Evolutionary conservation across 2,329 filamentous ascomycete genomes (phyloP).

Genomic region (Penicillium vulpinum): DNA sequence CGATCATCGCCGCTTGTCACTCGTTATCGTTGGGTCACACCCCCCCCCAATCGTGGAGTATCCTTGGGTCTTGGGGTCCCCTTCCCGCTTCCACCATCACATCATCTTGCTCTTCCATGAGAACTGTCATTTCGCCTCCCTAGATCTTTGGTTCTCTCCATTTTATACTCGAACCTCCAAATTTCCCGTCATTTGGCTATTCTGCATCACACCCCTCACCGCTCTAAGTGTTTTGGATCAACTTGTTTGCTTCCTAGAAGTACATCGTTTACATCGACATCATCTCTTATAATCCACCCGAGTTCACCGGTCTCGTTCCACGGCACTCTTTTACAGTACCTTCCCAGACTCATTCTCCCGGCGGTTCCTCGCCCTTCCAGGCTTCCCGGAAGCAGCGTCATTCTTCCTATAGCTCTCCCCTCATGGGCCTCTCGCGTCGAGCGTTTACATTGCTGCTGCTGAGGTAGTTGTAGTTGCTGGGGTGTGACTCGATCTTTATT

Average conservation of each 20-base stretch:
- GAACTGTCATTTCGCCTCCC: conserved; percentile 9
- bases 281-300: conserved; percentile 2
- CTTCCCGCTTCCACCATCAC: conserved; percentile 28
- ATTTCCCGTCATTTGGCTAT: not conserved
- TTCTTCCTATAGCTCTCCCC: conserved; percentile 21
- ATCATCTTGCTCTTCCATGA: conserved; percentile 30
- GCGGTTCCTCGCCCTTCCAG: conserved; percentile 18
- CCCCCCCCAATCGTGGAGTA: conserved; percentile 21
- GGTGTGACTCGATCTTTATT: conserved; percentile 21
- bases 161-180: conserved; percentile 6
- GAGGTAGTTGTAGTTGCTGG: conserved; percentile 41
- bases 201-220: conserved; percentile 2
- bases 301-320: conserved; percentile 16
- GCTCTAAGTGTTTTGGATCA: conserved; percentile 7
- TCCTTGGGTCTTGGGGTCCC: conserved; percentile 27
- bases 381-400: conserved; percentile 13
- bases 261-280: conserved; percentile 7
- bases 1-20: conserved; percentile 26
- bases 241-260: not conserved
- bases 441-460: conserved; percentile 27
- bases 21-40: conserved; percentile 36
- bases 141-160: not conserved
- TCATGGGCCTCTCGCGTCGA: conserved; percentile 37
- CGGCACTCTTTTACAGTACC: conserved; percentile 13
- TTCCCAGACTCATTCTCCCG: conserved; percentile 14